Conservation (phyloP, 176 grass and related monocot species). For the Triticum monococcum region DNA sequence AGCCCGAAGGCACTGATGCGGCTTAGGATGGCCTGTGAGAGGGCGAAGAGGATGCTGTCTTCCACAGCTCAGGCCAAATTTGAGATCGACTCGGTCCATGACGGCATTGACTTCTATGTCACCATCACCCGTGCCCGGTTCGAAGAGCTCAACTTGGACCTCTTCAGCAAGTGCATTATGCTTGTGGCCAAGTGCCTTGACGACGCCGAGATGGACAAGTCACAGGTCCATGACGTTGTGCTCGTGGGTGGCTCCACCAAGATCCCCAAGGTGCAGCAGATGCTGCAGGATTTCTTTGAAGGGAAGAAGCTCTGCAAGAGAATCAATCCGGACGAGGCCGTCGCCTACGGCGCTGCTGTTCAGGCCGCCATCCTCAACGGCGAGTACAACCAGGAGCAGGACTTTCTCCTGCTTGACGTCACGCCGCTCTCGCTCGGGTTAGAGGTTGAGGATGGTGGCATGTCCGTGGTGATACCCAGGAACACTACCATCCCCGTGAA, state of each 20-base stretch:
- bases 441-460: accelerated
- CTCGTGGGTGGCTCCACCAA: constrained; percentile 65
- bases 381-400: background rate
- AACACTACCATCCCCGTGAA: background rate
- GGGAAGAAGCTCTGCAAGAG: constrained; percentile 78
- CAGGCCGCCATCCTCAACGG: constrained; percentile 26
- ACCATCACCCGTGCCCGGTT: constrained; percentile 67
- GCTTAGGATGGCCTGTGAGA: background rate
- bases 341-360: constrained; percentile 66
- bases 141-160: constrained; percentile 80
- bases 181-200: constrained; percentile 62
- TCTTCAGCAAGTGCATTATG: constrained; percentile 70
- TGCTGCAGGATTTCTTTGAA: constrained; percentile 71
- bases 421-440: background rate
- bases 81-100: constrained; percentile 54
- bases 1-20: too few species aligned
- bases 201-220: constrained; percentile 72
- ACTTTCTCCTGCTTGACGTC: background rate
- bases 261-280: constrained; percentile 77
- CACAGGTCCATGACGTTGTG: constrained; percentile 55
- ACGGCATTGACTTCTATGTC: constrained; percentile 63
- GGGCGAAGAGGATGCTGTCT: background rate
- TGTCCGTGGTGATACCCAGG: too few species aligned
- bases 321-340: constrained; percentile 86
- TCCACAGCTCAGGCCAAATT: background rate